Base-by-base conservation (phyloP, 257 asterid genomes). In the Solanum medicagineum region DNA sequence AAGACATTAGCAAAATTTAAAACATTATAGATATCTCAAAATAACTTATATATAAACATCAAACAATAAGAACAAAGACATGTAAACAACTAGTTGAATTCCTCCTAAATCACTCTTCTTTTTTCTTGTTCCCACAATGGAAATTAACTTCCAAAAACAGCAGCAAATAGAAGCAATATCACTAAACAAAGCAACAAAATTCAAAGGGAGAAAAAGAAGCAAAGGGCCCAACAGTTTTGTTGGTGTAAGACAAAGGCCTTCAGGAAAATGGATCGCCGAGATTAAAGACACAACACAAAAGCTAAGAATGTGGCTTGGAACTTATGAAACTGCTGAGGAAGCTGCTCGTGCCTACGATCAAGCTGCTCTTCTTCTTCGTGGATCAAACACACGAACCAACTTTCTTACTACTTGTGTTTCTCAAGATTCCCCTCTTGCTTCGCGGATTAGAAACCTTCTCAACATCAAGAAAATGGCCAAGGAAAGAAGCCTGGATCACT, bases 181-280 rank as follows among this genome's bases (percentile, higher is more conserved):
- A 84, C 7, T 77, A 3, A 63, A 22, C 88, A 90, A 88, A 81
- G 44, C 74, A 65, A 60, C 85, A 75, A 90, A 90, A 89, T 86
- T 53, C 69, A 89, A 86, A 70, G 84, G 89, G 59, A 3, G 54
- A 62, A 63, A 32, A 82, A 84, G 89, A 88, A 90, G 57, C 86
- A 91, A 84, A 42, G 88, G 81, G 69, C 2, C 17, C 57, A 87
- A 80, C 81, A 90, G 90, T 60, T 93, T 83, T 74, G 89, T 93
- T 4, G 95, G 97, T 15, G 95, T 92, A 40, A 88, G 95, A 84
- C 97, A 93, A 54, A 90, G 97, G 88, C 91, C 95, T 22, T 93
- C 97, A 0, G 97, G 97, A 65, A 90, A 94, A 68, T 93, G 95
- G 97, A 92, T 93, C 3, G 94, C 97, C 4, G 97, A 93, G 93